These are phyloP conservation scores for Aspergillus japonicus DNA, from an alignment of 2,329 filamentous ascomycete species.

Conservation along the genomic window DNA sequence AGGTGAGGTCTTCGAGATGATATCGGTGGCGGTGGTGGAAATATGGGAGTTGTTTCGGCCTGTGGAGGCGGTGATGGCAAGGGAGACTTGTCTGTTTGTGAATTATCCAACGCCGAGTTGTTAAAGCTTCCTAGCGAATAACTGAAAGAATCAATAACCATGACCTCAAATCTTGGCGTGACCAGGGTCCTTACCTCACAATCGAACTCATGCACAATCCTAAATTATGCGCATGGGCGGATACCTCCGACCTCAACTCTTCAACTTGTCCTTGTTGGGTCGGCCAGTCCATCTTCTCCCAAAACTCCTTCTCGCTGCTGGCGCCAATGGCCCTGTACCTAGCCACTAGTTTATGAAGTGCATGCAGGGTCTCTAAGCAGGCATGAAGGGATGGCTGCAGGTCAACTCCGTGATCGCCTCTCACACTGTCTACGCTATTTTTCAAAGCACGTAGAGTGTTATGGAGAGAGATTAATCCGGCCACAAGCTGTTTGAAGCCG, in stretches of 20 bases:
- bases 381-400: slow-evolving; percentile 25
- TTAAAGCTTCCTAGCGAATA: slow-evolving; percentile 26
- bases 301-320: slow-evolving; percentile 25
- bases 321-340: slow-evolving; percentile 23
- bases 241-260: slow-evolving; percentile 29
- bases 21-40: not conserved
- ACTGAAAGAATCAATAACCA: slow-evolving; percentile 15
- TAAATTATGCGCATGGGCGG: slow-evolving; percentile 30
- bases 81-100: slow-evolving; percentile 20
- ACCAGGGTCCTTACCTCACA: slow-evolving; percentile 22
- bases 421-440: slow-evolving; percentile 25
- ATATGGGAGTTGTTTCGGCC: not conserved
- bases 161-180: not conserved
- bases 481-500: slow-evolving; percentile 29
- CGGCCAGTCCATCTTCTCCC: slow-evolving; percentile 30
- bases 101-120: slow-evolving; percentile 20
- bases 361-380: slow-evolving; percentile 26
- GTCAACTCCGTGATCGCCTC: slow-evolving; percentile 25
- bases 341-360: slow-evolving; percentile 23
- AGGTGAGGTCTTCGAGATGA: not conserved
- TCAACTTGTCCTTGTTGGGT: slow-evolving; percentile 28
- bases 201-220: slow-evolving; percentile 30
- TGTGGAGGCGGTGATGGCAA: not conserved
- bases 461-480: slow-evolving; percentile 29
- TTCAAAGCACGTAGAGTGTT: slow-evolving; percentile 22